Conservation (phyloP, 257 asterid species). For the Solanum okadae region DNA sequence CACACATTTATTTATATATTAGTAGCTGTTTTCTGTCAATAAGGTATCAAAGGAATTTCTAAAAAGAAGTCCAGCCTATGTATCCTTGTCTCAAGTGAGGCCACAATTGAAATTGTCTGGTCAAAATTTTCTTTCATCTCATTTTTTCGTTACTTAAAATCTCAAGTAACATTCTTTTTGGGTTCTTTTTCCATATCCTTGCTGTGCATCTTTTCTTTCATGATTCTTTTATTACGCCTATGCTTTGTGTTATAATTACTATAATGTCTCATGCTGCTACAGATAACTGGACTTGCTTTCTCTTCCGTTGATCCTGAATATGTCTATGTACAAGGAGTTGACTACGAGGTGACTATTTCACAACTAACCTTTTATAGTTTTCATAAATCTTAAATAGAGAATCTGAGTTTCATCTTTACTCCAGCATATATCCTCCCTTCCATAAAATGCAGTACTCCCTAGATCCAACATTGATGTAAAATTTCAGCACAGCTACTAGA, state of each 20-base stretch:
- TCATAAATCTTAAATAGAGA: background rate
- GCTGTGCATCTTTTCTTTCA: background rate
- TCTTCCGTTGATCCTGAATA: conserved; percentile 69
- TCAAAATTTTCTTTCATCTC: background rate
- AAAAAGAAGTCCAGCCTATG: background rate
- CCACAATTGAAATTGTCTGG: background rate
- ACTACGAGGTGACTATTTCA: conserved; percentile 61
- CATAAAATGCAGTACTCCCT: background rate
- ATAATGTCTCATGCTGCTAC: conserved; percentile 7
- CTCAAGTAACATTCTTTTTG: background rate
- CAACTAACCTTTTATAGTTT: background rate
- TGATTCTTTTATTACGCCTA: background rate
- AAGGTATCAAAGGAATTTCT: background rate
- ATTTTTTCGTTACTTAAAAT: background rate
- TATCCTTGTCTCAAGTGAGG: background rate
- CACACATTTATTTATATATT: background rate
- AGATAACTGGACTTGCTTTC: conserved; percentile 89
- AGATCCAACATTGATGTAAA: background rate
- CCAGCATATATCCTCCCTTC: background rate
- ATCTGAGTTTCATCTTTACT: background rate
- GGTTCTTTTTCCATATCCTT: background rate
- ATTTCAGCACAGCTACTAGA: background rate
- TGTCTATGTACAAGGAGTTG: conserved; percentile 84
- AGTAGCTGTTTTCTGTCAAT: background rate
- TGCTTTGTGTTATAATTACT: background rate